phyloP scores from a whole-genome alignment of 1,139 yeast genomes.

The Sugiyamaella paludigena region DNA sequence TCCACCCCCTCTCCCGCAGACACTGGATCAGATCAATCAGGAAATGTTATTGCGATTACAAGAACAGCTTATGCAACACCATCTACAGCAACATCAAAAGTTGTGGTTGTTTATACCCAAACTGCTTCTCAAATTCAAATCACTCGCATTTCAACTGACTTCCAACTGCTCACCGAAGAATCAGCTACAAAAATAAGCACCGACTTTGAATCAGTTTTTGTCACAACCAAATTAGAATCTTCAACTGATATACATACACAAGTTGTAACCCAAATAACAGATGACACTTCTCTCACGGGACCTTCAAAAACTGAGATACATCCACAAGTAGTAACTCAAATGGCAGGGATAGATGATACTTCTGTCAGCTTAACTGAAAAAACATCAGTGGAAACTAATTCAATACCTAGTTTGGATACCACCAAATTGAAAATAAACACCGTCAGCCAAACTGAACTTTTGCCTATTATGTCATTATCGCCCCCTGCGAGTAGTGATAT shows the following conservation, averaged over 20 bases:
- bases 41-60: neutral
- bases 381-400: neutral
- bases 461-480: no score
- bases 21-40: neutral
- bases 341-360: neutral
- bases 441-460: neutral
- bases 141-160: neutral
- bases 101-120: neutral
- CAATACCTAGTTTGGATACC: no score
- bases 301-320: no score
- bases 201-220: no score
- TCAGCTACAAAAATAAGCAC: no score
- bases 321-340: no score
- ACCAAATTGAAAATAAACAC: neutral
- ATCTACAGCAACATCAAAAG: neutral
- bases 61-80: conserved; percentile 4
- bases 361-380: neutral
- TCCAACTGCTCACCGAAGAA: no score
- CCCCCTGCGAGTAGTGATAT: no score
- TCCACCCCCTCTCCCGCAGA: no score
- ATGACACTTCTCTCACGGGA: neutral
- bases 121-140: neutral
- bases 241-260: neutral
- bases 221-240: neutral
- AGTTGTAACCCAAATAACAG: neutral